phyloP scores from a whole-genome alignment of 495 filamentous ascomycete species.

The Daldinia grandis region DNA sequence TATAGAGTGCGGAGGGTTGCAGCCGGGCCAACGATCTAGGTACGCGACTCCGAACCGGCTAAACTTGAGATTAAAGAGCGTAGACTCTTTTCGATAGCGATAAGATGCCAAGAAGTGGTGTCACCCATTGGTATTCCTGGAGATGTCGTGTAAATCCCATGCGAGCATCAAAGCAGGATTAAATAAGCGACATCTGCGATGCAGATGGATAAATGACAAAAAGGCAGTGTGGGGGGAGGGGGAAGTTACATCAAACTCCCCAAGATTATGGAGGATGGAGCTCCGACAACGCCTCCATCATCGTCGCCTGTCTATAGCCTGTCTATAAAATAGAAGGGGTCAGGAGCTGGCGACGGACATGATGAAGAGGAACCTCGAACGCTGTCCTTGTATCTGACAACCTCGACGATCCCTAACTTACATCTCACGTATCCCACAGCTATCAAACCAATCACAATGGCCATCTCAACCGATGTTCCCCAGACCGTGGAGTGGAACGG shows the following conservation, averaged over 20 bases:
- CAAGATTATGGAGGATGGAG: slow-evolving; percentile 37
- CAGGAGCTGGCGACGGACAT: slow-evolving; percentile 14
- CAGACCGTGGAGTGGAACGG: slow-evolving; percentile 60
- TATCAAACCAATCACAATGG: slow-evolving; percentile 47
- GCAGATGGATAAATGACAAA: slow-evolving; percentile 41
- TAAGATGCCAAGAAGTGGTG: slow-evolving; percentile 44
- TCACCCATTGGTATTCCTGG: slow-evolving; percentile 10
- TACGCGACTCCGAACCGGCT: slow-evolving; percentile 29
- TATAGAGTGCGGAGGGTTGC: slow-evolving; percentile 40
- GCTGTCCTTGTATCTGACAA: slow-evolving; percentile 9
- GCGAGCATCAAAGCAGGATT: slow-evolving; percentile 18
- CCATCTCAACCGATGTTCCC: slow-evolving; percentile 49
- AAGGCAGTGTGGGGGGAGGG: slow-evolving; percentile 34
- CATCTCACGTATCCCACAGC: slow-evolving; percentile 6
- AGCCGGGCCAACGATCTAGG: slow-evolving; percentile 37
- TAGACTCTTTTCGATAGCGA: slow-evolving; percentile 40
- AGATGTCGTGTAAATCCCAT: slow-evolving; percentile 33
- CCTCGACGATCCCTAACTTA: slow-evolving; percentile 15
- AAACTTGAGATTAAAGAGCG: slow-evolving; percentile 38
- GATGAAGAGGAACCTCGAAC: background rate
- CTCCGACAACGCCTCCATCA: slow-evolving; percentile 32
- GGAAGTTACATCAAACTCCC: slow-evolving; percentile 39
- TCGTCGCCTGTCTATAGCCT: slow-evolving; percentile 25
- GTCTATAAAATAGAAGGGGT: slow-evolving; percentile 33
- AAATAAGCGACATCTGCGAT: slow-evolving; percentile 30